These are phyloP conservation scores for Auriculariales sp. DNA, from an alignment of 768 basidiomycete genomes.

Conservation along the genomic window DNA sequence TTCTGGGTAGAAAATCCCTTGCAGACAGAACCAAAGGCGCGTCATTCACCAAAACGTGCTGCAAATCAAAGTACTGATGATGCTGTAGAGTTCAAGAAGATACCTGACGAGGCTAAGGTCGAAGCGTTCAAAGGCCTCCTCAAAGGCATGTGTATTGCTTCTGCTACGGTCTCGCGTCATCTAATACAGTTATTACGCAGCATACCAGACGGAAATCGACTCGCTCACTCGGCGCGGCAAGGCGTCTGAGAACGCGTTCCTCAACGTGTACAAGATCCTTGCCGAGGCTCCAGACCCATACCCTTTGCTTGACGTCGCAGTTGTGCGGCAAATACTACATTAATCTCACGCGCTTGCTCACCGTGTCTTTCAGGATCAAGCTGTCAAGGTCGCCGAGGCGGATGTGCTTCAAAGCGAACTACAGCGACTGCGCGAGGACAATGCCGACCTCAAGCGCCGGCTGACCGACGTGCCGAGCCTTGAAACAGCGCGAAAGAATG, in stretches of 20 bases:
- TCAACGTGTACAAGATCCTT: slow-evolving; percentile 91
- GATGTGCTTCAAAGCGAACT: slow-evolving; percentile 62
- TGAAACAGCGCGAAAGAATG: slow-evolving; percentile 63
- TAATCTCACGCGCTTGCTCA: not conserved
- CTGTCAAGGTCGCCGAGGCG: slow-evolving; percentile 78
- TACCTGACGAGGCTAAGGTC: slow-evolving; percentile 79
- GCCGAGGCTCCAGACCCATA: slow-evolving; percentile 98
- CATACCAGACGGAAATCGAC: slow-evolving; percentile 95
- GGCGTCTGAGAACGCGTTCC: slow-evolving; percentile 83
- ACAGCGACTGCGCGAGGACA: slow-evolving; percentile 63
- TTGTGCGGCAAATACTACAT: slow-evolving; percentile 35
- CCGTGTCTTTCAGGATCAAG: slow-evolving; percentile 59
- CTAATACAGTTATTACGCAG: slow-evolving; percentile 24
- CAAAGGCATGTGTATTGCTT: slow-evolving; percentile 43
- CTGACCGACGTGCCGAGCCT: slow-evolving; percentile 45
- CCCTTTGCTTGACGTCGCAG: slow-evolving; percentile 86
- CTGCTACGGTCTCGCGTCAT: not conserved
- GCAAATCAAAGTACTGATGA: not conserved
- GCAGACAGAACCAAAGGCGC: slow-evolving; percentile 97
- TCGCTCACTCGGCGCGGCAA: slow-evolving; percentile 87
- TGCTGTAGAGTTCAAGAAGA: slow-evolving; percentile 81
- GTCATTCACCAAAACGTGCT: not conserved
- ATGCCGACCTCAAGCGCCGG: slow-evolving; percentile 58
- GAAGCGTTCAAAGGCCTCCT: slow-evolving; percentile 80
- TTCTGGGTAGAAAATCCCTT: slow-evolving; percentile 83